Conservation (phyloP, 192 early-diverging fungal species). For the Coemansia umbellata region DNA sequence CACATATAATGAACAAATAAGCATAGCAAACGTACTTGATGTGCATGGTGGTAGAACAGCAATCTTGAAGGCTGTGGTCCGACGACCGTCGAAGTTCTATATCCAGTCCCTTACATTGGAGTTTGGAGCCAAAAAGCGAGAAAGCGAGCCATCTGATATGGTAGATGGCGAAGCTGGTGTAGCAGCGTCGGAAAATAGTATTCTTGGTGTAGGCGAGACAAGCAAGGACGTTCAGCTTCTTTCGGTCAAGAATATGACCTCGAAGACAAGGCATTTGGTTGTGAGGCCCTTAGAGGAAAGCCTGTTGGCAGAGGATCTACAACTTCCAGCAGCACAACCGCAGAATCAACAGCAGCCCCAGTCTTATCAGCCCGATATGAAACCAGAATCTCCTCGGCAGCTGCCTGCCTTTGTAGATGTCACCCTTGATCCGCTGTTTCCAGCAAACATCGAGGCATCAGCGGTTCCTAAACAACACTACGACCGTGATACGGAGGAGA, state of each 20-base stretch:
- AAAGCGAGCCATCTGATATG: too few relatives aligned
- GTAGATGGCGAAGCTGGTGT: not conserved
- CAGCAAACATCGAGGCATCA: constrained; percentile 9
- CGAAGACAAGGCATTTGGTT: constrained; percentile 71
- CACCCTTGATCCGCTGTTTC: constrained; percentile 27
- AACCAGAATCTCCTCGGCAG: not conserved
- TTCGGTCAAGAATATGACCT: constrained; percentile 77
- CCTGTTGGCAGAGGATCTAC: not conserved
- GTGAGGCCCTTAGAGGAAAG: constrained; percentile 8
- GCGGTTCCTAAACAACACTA: not conserved
- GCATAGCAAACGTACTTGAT: constrained; percentile 87
- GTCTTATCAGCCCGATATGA: too few relatives aligned
- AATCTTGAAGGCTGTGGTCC: constrained; percentile 85
- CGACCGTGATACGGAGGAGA: constrained; percentile 73
- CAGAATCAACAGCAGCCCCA: not conserved
- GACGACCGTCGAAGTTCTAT: constrained; percentile 82
- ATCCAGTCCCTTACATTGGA: constrained; percentile 68
- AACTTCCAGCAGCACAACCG: not conserved
- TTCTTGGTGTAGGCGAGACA: constrained; percentile 56
- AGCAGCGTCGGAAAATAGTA: not conserved
- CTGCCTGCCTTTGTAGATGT: not conserved
- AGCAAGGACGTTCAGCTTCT: constrained; percentile 57
- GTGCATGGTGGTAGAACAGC: constrained; percentile 72
- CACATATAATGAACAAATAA: constrained; percentile 77
- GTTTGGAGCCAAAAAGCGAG: constrained; percentile 55